Evolutionary conservation across 208 protist genomes (phyloP), one percentile per base, ranked within the genome.

Genomic region (Herpetomonas muscarum): DNA sequence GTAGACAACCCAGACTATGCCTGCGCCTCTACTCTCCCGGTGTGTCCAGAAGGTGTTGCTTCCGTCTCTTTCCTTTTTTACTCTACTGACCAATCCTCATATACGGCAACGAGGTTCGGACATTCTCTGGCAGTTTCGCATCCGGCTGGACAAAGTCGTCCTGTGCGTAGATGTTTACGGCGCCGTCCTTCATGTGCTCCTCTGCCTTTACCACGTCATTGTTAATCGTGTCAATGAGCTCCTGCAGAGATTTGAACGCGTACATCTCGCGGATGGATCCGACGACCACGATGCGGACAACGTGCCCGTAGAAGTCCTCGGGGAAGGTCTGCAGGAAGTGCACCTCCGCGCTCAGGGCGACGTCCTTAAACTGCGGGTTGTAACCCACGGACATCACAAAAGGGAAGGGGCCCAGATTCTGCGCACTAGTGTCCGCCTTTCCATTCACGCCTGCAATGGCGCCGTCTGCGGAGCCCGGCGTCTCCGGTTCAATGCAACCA

Each of bases 311-410:
- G 59, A 97, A 97, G 61, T 97, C 90, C 10, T 64, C 37, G 5
- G 63, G 46, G 62, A 94, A 96, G 32, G 85, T 69, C 61, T 94
- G 73, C 25, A 97, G 36, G 56, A 97, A 94, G 65, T 97, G 74
- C 29, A 89, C 79, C 63, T 97, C 92, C 9, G 74, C 85, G n/a
- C 76, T 89, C 29, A 92, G 37, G 0, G 70, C 70, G 25, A 67
- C 61, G 50, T 94, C 83, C 29, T 81, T 55, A 63, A 95, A 97
- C 28, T 96, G 90, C 1, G 88, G 86, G 69, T 96, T 97, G 67
- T 75, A 81, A 28, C 92, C 92, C 36, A 96, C 72, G 10, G 84
- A 93, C 83, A 94, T 91, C 54, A 80, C 87, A 55, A 95, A 85
- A 0, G 80, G 74, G 55, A 79, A 85, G 3, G 85, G 78, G 0